Evolutionary conservation across 495 filamentous ascomycete species (phyloP).

Genomic region (Xylaria sp.): DNA sequence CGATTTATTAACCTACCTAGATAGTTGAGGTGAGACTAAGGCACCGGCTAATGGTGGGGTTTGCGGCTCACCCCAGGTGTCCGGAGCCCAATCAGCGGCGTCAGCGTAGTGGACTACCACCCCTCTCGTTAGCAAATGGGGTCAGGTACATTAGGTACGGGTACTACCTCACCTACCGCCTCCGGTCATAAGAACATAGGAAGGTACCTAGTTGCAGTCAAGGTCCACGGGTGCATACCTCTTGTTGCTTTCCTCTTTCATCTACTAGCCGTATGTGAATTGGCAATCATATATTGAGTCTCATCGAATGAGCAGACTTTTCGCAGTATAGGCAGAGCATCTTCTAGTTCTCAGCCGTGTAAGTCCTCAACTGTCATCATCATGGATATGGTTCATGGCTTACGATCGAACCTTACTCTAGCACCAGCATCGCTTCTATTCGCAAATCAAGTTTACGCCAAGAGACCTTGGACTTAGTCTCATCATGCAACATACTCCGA

Average conservation of each 20-base stretch:
- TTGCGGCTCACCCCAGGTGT: constrained; percentile 29
- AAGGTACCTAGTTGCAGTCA: neutral
- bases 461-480: neutral
- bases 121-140: neutral
- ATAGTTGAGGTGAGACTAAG: constrained; percentile 1
- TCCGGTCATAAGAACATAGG: neutral
- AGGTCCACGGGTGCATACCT: neutral
- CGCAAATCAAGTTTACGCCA: neutral
- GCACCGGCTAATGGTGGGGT: constrained; percentile 28
- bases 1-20: neutral
- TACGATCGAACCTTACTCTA: neutral
- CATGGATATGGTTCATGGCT: neutral
- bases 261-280: neutral
- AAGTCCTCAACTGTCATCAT: constrained; percentile 1
- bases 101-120: neutral
- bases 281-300: neutral
- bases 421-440: neutral
- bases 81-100: constrained; percentile 24
- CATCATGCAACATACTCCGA: constrained; percentile 36
- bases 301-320: neutral
- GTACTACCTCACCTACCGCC: neutral
- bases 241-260: neutral
- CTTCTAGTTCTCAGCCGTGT: constrained; percentile 1
- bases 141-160: neutral
- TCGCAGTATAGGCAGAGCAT: neutral